A percentile compares a stretch with the other conserved stretches of the same genome.
These are phyloP conservation scores for Eruca vesicaria DNA, from an alignment of 441 rosid species.

Conservation along the genomic window DNA sequence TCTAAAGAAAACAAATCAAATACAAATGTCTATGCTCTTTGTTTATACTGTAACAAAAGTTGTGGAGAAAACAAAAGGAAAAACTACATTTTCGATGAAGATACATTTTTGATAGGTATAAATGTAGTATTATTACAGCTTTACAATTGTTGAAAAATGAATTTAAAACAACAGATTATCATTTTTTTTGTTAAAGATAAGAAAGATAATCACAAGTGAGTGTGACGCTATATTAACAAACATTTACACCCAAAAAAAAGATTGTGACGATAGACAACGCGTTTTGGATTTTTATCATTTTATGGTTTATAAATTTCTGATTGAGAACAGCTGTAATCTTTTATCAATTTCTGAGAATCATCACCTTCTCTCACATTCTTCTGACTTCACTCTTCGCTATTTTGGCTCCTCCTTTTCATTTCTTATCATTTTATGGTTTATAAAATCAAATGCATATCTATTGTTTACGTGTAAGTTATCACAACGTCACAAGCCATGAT, in stretches of 20 bases:
- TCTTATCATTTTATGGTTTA: background rate
- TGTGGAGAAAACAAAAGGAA: background rate
- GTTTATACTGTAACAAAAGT: background rate
- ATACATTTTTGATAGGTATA: too few species aligned
- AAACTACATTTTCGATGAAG: too few species aligned
- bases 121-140: background rate
- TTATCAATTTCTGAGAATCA: background rate
- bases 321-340: constrained; percentile 30
- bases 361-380: constrained; percentile 21
- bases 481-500: background rate
- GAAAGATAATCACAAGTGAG: background rate
- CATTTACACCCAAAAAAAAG: too few species aligned
- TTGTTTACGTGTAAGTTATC: constrained; percentile 17
- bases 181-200: background rate
- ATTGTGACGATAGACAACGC: constrained; percentile 22
- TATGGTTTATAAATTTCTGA: background rate
- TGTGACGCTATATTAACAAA: constrained; percentile 1
- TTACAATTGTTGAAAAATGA: background rate
- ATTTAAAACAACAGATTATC: background rate
- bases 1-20: too few species aligned
- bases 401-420: background rate
- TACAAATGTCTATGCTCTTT: background rate
- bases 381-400: constrained; percentile 24
- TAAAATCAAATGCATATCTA: constrained; percentile 1
- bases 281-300: background rate